Conservation (phyloP, 1,284 basidiomycete species). For the Pascua sp. region DNA sequence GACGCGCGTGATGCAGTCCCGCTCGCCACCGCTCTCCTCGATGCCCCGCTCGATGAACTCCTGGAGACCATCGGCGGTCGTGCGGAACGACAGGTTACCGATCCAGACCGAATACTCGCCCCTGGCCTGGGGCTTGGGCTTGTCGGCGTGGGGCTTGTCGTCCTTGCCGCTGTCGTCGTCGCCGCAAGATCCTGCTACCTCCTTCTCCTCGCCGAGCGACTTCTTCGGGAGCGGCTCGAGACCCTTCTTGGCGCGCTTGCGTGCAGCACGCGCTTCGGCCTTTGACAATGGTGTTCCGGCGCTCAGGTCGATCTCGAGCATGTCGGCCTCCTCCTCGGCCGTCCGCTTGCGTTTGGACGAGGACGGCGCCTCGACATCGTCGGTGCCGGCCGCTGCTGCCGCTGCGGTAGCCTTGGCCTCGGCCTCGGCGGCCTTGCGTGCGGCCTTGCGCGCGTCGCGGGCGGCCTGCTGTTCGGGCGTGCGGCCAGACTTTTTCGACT, state of each 20-base stretch:
- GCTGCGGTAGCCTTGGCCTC: constrained; percentile 5
- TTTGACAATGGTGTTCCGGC: constrained; percentile 48
- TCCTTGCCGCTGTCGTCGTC: constrained; percentile 7
- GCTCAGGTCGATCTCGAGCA: constrained; percentile 47
- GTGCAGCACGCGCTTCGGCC: constrained; percentile 45
- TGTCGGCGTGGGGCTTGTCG: constrained; percentile 39
- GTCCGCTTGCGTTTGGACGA: constrained; percentile 22
- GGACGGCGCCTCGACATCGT: constrained; percentile 4
- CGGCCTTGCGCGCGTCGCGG: constrained; percentile 40
- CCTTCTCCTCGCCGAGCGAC: constrained; percentile 21
- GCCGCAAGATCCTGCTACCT: constrained; percentile 40
- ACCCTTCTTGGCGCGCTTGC: constrained; percentile 39
- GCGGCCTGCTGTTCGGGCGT: constrained; percentile 44
- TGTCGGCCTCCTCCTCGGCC: constrained; percentile 21
- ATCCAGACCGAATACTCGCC: constrained; percentile 72
- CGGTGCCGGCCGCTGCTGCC: background rate
- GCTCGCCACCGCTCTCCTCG: constrained; percentile 32
- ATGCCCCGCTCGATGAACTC: constrained; percentile 69
- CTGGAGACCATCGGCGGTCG: constrained; percentile 66
- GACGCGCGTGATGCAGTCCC: constrained; percentile 51
- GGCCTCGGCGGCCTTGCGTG: constrained; percentile 20
- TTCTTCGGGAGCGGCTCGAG: constrained; percentile 19
- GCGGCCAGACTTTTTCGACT: constrained; percentile 34
- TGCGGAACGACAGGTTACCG: constrained; percentile 90
- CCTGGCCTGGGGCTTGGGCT: constrained; percentile 60